phyloP scores from a whole-genome alignment of 805 yeast genomes.

The Saccharomycopsis guyanensis region DNA sequence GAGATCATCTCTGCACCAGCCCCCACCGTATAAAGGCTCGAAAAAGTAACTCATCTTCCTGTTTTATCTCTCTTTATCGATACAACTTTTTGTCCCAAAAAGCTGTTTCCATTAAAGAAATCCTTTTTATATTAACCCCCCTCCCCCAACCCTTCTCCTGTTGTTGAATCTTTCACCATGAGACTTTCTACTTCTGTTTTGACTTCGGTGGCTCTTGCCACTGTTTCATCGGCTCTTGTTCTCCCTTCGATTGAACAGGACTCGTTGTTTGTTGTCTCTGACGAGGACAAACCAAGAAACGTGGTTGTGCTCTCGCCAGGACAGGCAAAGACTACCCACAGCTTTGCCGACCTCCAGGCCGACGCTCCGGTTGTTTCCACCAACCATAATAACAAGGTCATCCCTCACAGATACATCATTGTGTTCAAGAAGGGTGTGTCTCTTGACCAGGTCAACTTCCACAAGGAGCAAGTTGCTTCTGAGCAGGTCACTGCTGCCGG shows the following conservation, averaged over 20 bases:
- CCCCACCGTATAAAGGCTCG: background rate
- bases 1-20: slow-evolving; percentile 1
- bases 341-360: slow-evolving; percentile 34
- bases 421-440: slow-evolving; percentile 66
- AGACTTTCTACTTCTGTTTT: slow-evolving; percentile 24
- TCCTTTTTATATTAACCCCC: background rate
- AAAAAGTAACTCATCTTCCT: background rate
- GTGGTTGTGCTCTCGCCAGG: background rate
- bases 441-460: slow-evolving; percentile 49
- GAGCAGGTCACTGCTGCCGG: slow-evolving; percentile 41
- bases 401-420: slow-evolving; percentile 76
- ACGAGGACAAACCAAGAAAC: background rate
- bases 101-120: background rate
- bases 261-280: background rate
- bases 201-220: slow-evolving; percentile 31
- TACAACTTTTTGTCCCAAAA: background rate
- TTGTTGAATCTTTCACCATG: slow-evolving; percentile 15
- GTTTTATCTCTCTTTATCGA: background rate
- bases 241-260: slow-evolving; percentile 35
- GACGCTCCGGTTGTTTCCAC: slow-evolving; percentile 35
- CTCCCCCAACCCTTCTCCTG: background rate
- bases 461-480: slow-evolving; percentile 56
- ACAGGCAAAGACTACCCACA: background rate
- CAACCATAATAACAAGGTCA: slow-evolving; percentile 35
- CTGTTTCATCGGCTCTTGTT: slow-evolving; percentile 44